Evolutionary conservation across 116 monocot species (phyloP), one percentile per base, ranked within the genome.

Genomic region (Thalassia testudinum): DNA sequence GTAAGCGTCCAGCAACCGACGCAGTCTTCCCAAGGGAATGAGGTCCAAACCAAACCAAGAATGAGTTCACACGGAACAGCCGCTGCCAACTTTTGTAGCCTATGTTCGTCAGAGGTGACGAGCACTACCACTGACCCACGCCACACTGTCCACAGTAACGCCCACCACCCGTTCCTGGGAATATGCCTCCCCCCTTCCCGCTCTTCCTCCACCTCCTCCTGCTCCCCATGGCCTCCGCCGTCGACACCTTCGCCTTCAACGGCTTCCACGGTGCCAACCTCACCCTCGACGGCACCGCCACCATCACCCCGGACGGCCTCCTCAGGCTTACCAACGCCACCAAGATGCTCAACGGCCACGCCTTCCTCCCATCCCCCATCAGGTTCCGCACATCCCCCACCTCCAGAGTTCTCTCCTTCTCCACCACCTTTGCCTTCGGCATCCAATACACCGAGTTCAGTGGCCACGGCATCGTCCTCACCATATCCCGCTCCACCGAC

Each of bases 401-500:
- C 47, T 48, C 49, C 27, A 7, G 28, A 0, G 45, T 42, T 22
- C 19, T 58, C 28, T 72, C 75, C 47, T 82, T 82, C 64, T 70
- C 77, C 23, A 61, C 82, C 19, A 67, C 71, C 1, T 88, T 88
- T 50, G 74, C 79, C 14, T 82, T 79, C 37, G 78, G 63, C 25
- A 74, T 88, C 21, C 45, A 26, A 3, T 21, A 37, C 24, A 62
- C 65, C 12, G 43, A 60, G 13, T 6, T 70, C 20, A 54, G 66
- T 37, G 70, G 70, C 22, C 64, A 76, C 18, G 88, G 79, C 18
- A 40, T 82, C 52, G 66, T 71, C 38, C 80, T 86, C 44, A 54
- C 53, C 26, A 23, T 86, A 38, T 72, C 73, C 14, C 71, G 62
- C 1, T 66, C 72, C 11, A 49, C 1, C 10, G 21, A 66, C 24